Evolutionary conservation across 2,329 filamentous ascomycete species (phyloP).

Genomic region (Ustulina deusta): DNA sequence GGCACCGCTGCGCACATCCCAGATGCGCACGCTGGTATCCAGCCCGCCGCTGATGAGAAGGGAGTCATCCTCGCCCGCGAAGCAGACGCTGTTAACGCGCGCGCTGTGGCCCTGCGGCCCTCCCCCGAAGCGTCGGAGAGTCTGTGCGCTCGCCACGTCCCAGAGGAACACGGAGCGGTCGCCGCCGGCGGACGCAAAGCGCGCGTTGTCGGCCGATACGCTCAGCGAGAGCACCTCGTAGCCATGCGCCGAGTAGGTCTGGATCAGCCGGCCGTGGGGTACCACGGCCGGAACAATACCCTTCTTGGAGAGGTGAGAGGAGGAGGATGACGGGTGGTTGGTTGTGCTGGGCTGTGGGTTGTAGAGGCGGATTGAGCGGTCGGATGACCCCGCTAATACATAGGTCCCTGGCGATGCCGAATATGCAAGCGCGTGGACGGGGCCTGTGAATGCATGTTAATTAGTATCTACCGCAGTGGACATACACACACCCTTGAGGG

Average conservation of each 20-base stretch:
- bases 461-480: not conserved
- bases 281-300: slow-evolving; percentile 42
- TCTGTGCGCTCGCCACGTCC: slow-evolving; percentile 87
- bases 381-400: slow-evolving; percentile 86
- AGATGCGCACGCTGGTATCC: slow-evolving; percentile 80
- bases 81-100: slow-evolving; percentile 73
- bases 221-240: slow-evolving; percentile 89
- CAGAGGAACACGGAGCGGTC: slow-evolving; percentile 93
- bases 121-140: slow-evolving; percentile 77
- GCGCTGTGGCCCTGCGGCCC: slow-evolving; percentile 73
- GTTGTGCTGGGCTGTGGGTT: slow-evolving; percentile 72
- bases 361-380: slow-evolving; percentile 87
- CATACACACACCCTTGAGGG: not conserved
- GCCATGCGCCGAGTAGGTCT: slow-evolving; percentile 89
- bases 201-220: slow-evolving; percentile 81
- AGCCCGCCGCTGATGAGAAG: slow-evolving; percentile 80
- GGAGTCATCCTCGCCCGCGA: slow-evolving; percentile 75
- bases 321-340: slow-evolving; percentile 31
- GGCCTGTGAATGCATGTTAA: slow-evolving; percentile 60
- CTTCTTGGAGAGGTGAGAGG: slow-evolving; percentile 53
- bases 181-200: slow-evolving; percentile 88
- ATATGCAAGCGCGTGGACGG: slow-evolving; percentile 78
- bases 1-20: slow-evolving; percentile 71
- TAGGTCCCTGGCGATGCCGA: slow-evolving; percentile 79
- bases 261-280: slow-evolving; percentile 75